A percentile compares a stretch with the other conserved stretches of the same genome.
Evolutionary conservation across 345 rosid genomes (phyloP).

Genomic region (Moricandia moricandioides): DNA sequence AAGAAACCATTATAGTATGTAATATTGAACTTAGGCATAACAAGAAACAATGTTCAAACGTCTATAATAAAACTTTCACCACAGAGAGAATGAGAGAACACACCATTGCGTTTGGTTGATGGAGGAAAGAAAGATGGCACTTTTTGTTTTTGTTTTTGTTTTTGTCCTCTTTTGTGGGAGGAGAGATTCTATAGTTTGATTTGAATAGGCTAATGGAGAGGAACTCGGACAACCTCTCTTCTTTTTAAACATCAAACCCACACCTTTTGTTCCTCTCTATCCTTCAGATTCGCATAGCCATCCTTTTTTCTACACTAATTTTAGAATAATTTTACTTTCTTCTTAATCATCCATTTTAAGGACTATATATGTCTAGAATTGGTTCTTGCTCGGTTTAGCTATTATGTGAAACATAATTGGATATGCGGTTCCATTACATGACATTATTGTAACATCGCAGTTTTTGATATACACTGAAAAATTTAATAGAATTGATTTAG

Average conservation of each 20-base stretch:
- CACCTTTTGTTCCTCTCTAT: neutral
- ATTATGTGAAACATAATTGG: neutral
- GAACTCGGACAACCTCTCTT: slow-evolving; percentile 32
- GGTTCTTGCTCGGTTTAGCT: neutral
- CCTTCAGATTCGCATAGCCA: slow-evolving; percentile 5
- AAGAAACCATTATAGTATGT: neutral
- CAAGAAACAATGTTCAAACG: neutral
- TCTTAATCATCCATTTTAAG: neutral
- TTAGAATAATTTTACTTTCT: slow-evolving; percentile 10
- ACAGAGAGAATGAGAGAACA: slow-evolving; percentile 15
- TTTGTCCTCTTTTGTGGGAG: slow-evolving; percentile 31
- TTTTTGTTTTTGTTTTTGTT: neutral
- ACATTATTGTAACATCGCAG: neutral
- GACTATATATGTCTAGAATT: neutral
- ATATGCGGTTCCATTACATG: slow-evolving; percentile 10
- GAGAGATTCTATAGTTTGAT: slow-evolving; percentile 42
- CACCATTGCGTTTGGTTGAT: slow-evolving; percentile 34
- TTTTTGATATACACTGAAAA: too few species aligned
- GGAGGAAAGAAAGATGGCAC: slow-evolving; percentile 7
- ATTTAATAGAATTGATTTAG: neutral
- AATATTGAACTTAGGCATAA: neutral
- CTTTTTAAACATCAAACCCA: slow-evolving; percentile 12
- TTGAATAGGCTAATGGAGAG: slow-evolving; percentile 39
- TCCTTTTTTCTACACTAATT: slow-evolving; percentile 15
- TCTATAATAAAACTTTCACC: neutral